Evolutionary conservation across 768 basidiomycete species (phyloP).

Genomic region (Serendipita vermifera): DNA sequence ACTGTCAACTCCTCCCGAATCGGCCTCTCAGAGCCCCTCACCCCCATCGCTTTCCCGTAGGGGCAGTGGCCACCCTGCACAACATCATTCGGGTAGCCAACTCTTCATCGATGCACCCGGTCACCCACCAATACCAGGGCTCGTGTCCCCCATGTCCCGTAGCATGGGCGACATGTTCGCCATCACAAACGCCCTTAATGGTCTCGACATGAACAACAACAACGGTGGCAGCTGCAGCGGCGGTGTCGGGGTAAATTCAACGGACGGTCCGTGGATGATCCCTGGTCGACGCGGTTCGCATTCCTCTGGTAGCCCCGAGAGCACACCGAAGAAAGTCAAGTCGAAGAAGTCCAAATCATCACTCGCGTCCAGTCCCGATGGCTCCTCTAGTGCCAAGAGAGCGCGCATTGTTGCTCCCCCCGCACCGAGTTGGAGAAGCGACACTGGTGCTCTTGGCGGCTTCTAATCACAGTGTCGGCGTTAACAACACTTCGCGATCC

Average conservation of each 20-base stretch:
- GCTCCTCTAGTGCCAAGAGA: not conserved
- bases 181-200: not conserved
- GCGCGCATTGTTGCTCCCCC: not conserved
- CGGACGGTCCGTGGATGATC: no score
- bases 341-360: slow-evolving; percentile 5
- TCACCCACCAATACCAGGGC: slow-evolving; percentile 8
- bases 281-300: no score
- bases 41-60: not conserved
- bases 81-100: not conserved
- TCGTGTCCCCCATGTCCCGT: not conserved
- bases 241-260: no score
- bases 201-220: not conserved
- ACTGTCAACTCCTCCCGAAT: not conserved
- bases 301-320: no score
- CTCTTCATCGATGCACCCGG: slow-evolving; percentile 1
- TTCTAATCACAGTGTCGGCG: no score
- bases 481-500: no score
- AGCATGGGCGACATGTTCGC: not conserved
- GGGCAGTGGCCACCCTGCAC: not conserved
- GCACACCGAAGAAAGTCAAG: slow-evolving; percentile 6
- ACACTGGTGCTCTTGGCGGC: not conserved
- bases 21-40: not conserved
- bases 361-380: not conserved
- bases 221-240: no score
- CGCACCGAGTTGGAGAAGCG: not conserved